Conservation (phyloP, 1,284 basidiomycete genomes). For the Sporisorium exsertum region DNA sequence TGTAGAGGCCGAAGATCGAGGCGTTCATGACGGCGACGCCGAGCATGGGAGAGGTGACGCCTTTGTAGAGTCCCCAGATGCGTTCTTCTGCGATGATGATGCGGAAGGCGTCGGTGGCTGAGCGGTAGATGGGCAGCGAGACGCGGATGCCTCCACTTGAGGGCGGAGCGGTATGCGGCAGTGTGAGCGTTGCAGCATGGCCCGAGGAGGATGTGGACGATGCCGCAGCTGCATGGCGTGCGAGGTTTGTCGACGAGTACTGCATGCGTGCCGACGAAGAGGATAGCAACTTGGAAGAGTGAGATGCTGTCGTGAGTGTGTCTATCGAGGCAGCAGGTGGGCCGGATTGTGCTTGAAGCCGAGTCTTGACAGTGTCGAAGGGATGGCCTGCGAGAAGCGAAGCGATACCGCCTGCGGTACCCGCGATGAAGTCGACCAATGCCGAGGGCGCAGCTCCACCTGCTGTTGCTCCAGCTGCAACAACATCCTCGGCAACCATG, state of each 20-base stretch:
- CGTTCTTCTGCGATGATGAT: conserved; percentile 59
- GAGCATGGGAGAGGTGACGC: conserved; percentile 58
- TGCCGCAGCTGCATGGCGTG: conserved; percentile 10
- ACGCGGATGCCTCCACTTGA: background rate
- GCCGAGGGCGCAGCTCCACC: conserved; percentile 39
- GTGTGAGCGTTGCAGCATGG: conserved; percentile 13
- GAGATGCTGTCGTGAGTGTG: background rate
- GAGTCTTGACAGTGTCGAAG: conserved; percentile 66
- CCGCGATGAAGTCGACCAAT: conserved; percentile 65
- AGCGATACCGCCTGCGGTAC: conserved; percentile 60
- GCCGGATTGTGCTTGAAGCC: conserved; percentile 52
- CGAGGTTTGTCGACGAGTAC: conserved; percentile 3
- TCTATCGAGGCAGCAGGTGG: conserved; percentile 11
- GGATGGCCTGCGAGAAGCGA: conserved; percentile 60
- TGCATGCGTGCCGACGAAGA: conserved; percentile 4
- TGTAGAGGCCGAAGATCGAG: conserved; percentile 62
- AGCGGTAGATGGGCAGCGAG: conserved; percentile 39
- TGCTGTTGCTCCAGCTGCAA: background rate
- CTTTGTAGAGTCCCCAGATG: conserved; percentile 62
- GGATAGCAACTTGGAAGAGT: background rate
- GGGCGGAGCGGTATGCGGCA: background rate
- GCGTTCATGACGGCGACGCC: conserved; percentile 68
- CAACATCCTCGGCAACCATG: background rate
- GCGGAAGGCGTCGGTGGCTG: conserved; percentile 56
- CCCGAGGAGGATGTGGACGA: conserved; percentile 1